Conservation (phyloP, 345 rosid genomes). For the Kernera saxatilis region DNA sequence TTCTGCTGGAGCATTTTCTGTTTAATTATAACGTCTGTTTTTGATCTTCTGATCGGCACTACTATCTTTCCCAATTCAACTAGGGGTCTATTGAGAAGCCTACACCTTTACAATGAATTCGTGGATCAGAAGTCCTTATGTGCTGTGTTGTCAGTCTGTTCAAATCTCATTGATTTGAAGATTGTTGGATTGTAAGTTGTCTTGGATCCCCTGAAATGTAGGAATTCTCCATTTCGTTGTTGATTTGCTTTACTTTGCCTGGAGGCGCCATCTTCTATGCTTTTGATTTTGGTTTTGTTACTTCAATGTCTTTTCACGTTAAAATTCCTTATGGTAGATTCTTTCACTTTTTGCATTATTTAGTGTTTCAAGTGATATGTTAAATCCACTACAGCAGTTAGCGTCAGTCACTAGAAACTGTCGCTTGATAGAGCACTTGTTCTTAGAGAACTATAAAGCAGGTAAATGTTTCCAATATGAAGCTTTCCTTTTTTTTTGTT, state of each 20-base stretch:
- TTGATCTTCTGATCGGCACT: background rate
- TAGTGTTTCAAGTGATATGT: conserved; percentile 28
- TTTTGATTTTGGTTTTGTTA: background rate
- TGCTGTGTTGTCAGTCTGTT: conserved; percentile 59
- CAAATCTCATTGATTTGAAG: conserved; percentile 72
- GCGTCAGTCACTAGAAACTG: conserved; percentile 55
- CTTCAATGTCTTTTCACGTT: background rate
- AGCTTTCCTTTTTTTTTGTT: background rate
- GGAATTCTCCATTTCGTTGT: conserved; percentile 7
- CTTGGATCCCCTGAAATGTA: background rate
- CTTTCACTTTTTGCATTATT: background rate
- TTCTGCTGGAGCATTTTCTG: background rate
- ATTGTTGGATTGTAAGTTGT: conserved; percentile 81
- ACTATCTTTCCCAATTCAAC: conserved; percentile 13
- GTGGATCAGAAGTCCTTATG: conserved; percentile 54
- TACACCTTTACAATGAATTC: conserved; percentile 69
- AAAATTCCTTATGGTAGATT: background rate
- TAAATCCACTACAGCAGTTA: conserved; percentile 58
- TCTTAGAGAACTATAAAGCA: conserved; percentile 48
- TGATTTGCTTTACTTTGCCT: background rate
- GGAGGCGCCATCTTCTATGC: background rate
- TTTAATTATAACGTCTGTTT: background rate
- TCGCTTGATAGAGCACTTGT: conserved; percentile 67
- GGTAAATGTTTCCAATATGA: conserved; percentile 35
- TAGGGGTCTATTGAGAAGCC: conserved; percentile 66